Evolutionary conservation across 1,139 yeast genomes (phyloP), one percentile per base, ranked within the genome.

Genomic region (Protomyces lactucae-debilis): DNA sequence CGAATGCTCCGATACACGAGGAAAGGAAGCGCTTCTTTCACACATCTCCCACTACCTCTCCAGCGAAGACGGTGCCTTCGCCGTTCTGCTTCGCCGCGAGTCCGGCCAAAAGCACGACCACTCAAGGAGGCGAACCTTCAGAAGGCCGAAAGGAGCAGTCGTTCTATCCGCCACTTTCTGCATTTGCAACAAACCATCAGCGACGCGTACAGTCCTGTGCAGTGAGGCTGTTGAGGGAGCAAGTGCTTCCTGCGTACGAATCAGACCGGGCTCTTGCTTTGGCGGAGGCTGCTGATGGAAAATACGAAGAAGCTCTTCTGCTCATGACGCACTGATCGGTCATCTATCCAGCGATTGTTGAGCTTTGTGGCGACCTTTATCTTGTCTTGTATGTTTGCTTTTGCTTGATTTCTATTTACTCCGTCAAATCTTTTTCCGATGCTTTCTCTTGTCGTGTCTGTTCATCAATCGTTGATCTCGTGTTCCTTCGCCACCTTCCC

Each of bases 401-500:
- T 43, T n/a, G 48, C 18, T n/a, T 43, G 28, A n/a, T 43, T 1
- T 43, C 0, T 43, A n/a, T 18, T 4, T 18, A 1, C 3, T 2
- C 6, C 2, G 1, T 21, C n/a, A 43, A 32, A 60, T 28, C 59
- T 54, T 37, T 55, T 75, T 71, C 67, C 76, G 76, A 69, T 77
- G 74, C 71, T 78, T 78, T 39, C 78, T 71, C 14, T 77, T 75
- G 65, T 78, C 81, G 65, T 77, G 77, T 25, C 77, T 68, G 65
- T 77, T 75, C 78, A 78, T 76, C 61, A 70, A 71, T 18, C 70
- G 69, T 39, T 71, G 74, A 65, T 78, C 79, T 23, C 81, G 73
- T n/a, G 78, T 76, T 1, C 81, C 81, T 52, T 72, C 72, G 0
- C 81, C 81, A 32, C 81, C 81, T 66, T 78, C 81, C 81, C 81